A percentile compares a stretch with the other conserved stretches of the same genome.
phyloP scores from a whole-genome alignment of 306 rosid species.

The Pachyrhizus erosus region DNA sequence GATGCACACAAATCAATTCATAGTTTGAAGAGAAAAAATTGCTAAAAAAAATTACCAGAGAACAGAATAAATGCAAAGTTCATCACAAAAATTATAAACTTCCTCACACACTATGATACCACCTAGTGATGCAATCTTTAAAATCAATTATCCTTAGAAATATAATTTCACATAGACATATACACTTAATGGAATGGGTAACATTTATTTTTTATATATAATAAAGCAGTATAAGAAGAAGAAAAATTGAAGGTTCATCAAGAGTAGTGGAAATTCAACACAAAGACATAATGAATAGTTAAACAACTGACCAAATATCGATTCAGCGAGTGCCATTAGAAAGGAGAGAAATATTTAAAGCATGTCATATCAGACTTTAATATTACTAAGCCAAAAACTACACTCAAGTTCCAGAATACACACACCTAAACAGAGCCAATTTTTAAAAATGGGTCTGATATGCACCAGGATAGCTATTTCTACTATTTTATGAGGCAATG shows the following conservation, averaged over 20 bases:
- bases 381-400: no score
- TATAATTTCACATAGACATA: background rate
- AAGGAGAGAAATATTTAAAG: slow-evolving; percentile 17
- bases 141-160: slow-evolving; percentile 1
- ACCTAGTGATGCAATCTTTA: slow-evolving; percentile 9
- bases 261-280: background rate
- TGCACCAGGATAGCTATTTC: slow-evolving; percentile 4
- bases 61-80: background rate
- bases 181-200: background rate
- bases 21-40: background rate
- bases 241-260: slow-evolving; percentile 18
- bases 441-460: background rate
- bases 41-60: background rate
- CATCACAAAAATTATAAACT: slow-evolving; percentile 1
- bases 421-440: background rate
- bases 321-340: background rate
- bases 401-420: slow-evolving; percentile 26
- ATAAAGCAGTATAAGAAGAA: background rate
- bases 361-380: no score
- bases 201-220: background rate
- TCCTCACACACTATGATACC: background rate
- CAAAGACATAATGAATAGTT: background rate
- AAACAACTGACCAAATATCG: slow-evolving; percentile 10
- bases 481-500: slow-evolving; percentile 1
- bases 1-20: background rate